phyloP scores from a whole-genome alignment of 2,329 filamentous ascomycete species.

The Magnaporthiopsis rhizophila region DNA sequence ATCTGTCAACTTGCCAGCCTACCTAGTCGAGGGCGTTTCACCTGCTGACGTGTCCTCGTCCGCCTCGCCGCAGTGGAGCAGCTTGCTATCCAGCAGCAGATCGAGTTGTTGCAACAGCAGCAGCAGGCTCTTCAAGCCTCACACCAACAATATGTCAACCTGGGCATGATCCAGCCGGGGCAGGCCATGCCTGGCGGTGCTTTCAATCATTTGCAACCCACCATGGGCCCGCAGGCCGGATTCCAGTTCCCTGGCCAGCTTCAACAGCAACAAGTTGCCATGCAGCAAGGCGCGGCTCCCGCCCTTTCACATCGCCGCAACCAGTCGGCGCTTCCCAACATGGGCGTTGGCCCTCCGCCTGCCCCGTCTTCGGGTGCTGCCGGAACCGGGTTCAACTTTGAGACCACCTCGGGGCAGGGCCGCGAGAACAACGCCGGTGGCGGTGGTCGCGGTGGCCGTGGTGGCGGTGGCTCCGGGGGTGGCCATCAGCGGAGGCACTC shows the following conservation, averaged over 20 bases:
- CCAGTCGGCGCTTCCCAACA: conserved; percentile 90
- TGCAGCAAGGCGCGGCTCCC: conserved; percentile 72
- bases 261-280: conserved; percentile 62
- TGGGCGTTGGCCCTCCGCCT: conserved; percentile 80
- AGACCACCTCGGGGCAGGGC: conserved; percentile 48
- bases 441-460: conserved; percentile 40
- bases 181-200: conserved; percentile 63
- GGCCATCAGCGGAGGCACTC: conserved; percentile 92
- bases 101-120: conserved; percentile 93
- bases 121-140: conserved; percentile 96
- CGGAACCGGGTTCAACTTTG: conserved; percentile 71
- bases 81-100: conserved; percentile 95
- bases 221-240: conserved; percentile 70
- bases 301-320: conserved; percentile 89
- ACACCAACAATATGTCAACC: conserved; percentile 95
- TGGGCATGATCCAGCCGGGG: conserved; percentile 86
- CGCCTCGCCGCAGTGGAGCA: conserved; percentile 68
- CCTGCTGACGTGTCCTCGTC: conserved; percentile 12
- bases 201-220: conserved; percentile 72
- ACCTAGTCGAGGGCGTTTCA: conserved; percentile 8
- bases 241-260: conserved; percentile 86
- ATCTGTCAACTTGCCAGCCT: conserved; percentile 7
- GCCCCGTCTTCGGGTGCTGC: conserved; percentile 89
- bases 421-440: conserved; percentile 62
- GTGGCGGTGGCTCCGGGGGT: conserved; percentile 56